phyloP scores from a whole-genome alignment of 176 grass and related monocot genomes.

The Eremochloa ophiuroides region DNA sequence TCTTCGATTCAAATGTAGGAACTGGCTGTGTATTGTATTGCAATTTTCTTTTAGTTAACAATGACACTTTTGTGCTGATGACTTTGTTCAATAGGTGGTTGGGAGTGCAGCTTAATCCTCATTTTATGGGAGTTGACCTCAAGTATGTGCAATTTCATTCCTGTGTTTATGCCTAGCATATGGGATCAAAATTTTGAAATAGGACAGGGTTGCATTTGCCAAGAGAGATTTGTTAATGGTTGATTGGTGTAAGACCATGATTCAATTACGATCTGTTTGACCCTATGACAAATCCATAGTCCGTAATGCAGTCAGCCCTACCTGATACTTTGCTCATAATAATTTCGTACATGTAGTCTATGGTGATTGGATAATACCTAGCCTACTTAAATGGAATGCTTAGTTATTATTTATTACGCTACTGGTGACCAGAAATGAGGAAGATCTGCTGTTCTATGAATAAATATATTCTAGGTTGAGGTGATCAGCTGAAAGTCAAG shows the following conservation, averaged over 20 bases:
- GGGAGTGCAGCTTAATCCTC: constrained; percentile 97
- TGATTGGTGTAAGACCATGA: not conserved
- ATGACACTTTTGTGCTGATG: not conserved
- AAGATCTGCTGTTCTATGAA: not conserved
- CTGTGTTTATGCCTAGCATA: constrained; percentile 9
- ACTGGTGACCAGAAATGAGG: not conserved
- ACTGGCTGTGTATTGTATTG: not conserved
- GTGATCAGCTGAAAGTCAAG: not conserved
- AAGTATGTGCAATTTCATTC: constrained; percentile 64
- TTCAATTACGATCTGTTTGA: not conserved
- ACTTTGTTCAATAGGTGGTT: constrained; percentile 79
- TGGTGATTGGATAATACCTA: not conserved
- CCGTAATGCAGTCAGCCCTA: not conserved
- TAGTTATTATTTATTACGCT: constrained; percentile 4
- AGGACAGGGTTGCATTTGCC: not conserved
- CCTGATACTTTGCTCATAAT: not conserved
- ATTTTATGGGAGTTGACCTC: constrained; percentile 95
- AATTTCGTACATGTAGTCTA: not conserved
- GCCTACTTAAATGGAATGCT: not conserved
- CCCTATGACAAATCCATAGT: not conserved
- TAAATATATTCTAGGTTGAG: not conserved
- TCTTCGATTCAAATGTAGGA: not conserved
- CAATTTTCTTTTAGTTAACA: not conserved
- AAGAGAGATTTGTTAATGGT: not conserved
- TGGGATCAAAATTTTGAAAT: not conserved